Evolutionary conservation across 495 filamentous ascomycete species (phyloP).

Genomic region (Rusavskia elegans): DNA sequence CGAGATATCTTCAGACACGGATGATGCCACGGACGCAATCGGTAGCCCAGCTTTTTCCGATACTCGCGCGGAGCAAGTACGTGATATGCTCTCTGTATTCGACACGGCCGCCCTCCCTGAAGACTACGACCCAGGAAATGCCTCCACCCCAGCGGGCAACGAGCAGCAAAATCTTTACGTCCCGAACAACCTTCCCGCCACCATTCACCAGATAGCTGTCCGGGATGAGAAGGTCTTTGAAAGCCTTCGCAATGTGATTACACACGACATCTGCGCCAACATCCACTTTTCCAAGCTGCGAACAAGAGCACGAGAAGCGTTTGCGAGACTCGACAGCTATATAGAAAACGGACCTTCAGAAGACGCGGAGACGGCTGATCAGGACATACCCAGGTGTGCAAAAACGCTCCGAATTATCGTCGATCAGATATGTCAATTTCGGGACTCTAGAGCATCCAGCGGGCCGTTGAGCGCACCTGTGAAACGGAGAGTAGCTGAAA

Average conservation of each 20-base stretch:
- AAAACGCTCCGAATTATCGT: constrained; percentile 20
- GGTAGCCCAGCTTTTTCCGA: background rate
- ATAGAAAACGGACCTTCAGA: constrained; percentile 20
- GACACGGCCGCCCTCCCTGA: constrained; percentile 25
- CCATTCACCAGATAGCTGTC: constrained; percentile 33
- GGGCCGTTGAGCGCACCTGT: constrained; percentile 19
- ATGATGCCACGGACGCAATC: background rate
- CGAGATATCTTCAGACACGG: constrained; percentile 1
- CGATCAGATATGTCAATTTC: constrained; percentile 22
- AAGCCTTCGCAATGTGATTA: constrained; percentile 31
- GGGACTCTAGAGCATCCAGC: constrained; percentile 21
- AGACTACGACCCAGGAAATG: constrained; percentile 27
- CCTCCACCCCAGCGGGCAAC: constrained; percentile 14
- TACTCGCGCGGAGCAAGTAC: constrained; percentile 22
- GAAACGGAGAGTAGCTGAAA: constrained; percentile 13
- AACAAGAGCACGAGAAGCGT: constrained; percentile 19
- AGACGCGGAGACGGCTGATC: constrained; percentile 4
- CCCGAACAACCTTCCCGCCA: constrained; percentile 33
- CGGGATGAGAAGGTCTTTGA: constrained; percentile 29
- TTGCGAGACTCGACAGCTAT: constrained; percentile 29
- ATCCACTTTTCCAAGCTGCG: constrained; percentile 31
- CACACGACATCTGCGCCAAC: constrained; percentile 27
- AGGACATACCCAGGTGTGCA: constrained; percentile 22
- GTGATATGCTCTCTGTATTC: constrained; percentile 36
- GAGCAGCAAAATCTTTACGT: constrained; percentile 29